These are phyloP conservation scores for Termitomyces bulborhizus DNA, from an alignment of 768 basidiomycete genomes.

Conservation along the genomic window DNA sequence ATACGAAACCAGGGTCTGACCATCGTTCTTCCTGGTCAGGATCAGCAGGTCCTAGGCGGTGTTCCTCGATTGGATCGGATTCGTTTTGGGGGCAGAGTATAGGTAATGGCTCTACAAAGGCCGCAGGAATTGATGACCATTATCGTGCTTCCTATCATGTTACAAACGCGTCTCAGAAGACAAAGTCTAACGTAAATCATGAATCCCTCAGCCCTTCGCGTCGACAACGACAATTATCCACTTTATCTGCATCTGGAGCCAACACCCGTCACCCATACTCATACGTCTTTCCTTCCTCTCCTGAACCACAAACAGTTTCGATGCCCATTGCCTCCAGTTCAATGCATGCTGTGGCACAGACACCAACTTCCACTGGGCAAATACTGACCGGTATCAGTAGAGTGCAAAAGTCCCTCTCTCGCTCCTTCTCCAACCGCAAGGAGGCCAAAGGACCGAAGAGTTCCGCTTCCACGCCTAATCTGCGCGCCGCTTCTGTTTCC, in stretches of 20 bases:
- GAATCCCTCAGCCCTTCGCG: slow-evolving; percentile 4
- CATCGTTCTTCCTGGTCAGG: background rate
- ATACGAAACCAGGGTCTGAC: slow-evolving; percentile 1
- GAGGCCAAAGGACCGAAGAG: slow-evolving; percentile 33
- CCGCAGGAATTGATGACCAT: slow-evolving; percentile 27
- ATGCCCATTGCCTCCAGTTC: slow-evolving; percentile 2
- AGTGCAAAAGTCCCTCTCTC: background rate
- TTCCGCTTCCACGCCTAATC: slow-evolving; percentile 63
- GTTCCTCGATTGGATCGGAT: slow-evolving; percentile 13
- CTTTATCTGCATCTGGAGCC: slow-evolving; percentile 15
- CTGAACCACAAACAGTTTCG: slow-evolving; percentile 9
- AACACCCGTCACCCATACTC: slow-evolving; percentile 15
- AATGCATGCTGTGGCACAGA: slow-evolving; percentile 17
- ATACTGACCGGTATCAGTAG: background rate
- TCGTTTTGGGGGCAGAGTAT: slow-evolving; percentile 1
- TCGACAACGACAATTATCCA: background rate
- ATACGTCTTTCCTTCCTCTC: slow-evolving; percentile 19
- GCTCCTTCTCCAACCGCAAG: background rate
- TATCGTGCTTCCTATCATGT: slow-evolving; percentile 49
- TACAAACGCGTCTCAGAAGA: background rate
- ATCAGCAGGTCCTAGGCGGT: slow-evolving; percentile 9
- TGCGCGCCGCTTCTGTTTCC: slow-evolving; percentile 23
- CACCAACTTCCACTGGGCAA: slow-evolving; percentile 20
- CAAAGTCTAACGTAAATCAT: background rate
- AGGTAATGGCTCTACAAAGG: background rate